These are phyloP conservation scores for Proliferodiscus dingleyae DNA, from an alignment of 2,329 filamentous ascomycete genomes.

Conservation along the genomic window DNA sequence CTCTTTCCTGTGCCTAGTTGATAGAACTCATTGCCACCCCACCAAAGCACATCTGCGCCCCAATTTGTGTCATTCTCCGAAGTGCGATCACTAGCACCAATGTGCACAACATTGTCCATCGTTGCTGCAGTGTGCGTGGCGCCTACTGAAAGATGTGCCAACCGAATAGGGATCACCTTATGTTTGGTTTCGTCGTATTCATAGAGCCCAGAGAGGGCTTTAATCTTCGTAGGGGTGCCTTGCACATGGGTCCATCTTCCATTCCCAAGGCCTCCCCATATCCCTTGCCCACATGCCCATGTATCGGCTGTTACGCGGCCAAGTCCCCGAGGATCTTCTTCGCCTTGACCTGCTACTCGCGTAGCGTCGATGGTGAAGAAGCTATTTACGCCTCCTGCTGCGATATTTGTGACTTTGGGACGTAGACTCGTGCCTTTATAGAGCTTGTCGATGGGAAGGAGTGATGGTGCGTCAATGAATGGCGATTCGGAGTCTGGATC, in stretches of 20 bases:
- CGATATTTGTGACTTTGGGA: slow-evolving; percentile 68
- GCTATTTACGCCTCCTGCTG: slow-evolving; percentile 80
- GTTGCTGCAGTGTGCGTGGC: slow-evolving; percentile 76
- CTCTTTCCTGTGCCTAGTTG: slow-evolving; percentile 90
- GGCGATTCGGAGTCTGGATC: slow-evolving; percentile 58
- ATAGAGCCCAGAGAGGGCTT: slow-evolving; percentile 73
- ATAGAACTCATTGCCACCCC: slow-evolving; percentile 91
- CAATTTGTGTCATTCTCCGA: slow-evolving; percentile 73
- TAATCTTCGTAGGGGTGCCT: slow-evolving; percentile 71
- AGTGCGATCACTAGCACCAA: slow-evolving; percentile 39
- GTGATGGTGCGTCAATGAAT: slow-evolving; percentile 63
- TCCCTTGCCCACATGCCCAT: slow-evolving; percentile 83
- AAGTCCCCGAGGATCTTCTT: slow-evolving; percentile 37
- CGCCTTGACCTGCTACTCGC: slow-evolving; percentile 44
- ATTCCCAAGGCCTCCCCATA: slow-evolving; percentile 76
- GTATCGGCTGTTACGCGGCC: slow-evolving; percentile 66
- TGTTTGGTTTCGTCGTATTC: slow-evolving; percentile 78
- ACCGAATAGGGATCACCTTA: slow-evolving; percentile 68
- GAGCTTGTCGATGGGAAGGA: slow-evolving; percentile 65
- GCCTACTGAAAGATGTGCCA: slow-evolving; percentile 69
- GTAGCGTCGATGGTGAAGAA: slow-evolving; percentile 83
- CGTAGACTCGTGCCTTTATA: slow-evolving; percentile 62
- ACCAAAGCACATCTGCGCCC: slow-evolving; percentile 86
- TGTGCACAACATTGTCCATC: slow-evolving; percentile 73
- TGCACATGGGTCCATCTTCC: slow-evolving; percentile 89